Base-by-base conservation (phyloP, 2,329 filamentous ascomycete genomes). In the Fusarium staphyleae region DNA sequence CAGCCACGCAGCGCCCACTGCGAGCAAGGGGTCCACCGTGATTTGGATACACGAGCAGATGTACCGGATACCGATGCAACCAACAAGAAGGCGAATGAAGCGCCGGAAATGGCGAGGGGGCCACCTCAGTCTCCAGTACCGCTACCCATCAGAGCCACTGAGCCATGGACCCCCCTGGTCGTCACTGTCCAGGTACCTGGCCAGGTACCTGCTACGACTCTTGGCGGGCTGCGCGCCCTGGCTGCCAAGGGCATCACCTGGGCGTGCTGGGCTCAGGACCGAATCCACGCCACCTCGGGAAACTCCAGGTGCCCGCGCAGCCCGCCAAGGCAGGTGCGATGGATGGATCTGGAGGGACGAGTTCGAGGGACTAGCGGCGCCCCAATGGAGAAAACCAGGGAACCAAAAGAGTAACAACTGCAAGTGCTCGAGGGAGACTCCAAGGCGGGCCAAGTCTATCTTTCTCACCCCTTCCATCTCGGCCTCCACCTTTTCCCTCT, bases 1-100 rank as follows among this genome's bases (percentile, higher is more conserved):
- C 65, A 67, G 65, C 65, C 65, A 67, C 57, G 52, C 41, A 56
- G 48, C 45, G 57, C 47, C 57, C 52, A 57, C 40, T 49, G 56
- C 37, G 65, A 57, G 64, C 64, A 52, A 62, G 52, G 59, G 58
- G 59, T 60, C 59, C 53, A 58, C 53, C 57, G 52, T 63, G 51
- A 63, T 57, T 46, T 34, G 44, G 40, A 44, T 62, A 62, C 59
- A 46, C 45, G 16, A 24, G 44, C 35, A 18, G 43, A 62, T 34
- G 59, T 62, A 62, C 46, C 50, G 18, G 55, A 59, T 62, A 62
- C 46, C 50, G 18, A 50, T 52, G 50, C 50, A 62, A 56, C 49
- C 54, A 62, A 60, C 49, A 45, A 35, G 43, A 46, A 46, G 22
- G 54, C 43, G 36, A 36, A 42, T 29, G 22, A 44, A 48, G 35